A percentile compares a stretch with the other conserved stretches of the same genome.
Evolutionary conservation across 768 basidiomycete species (phyloP).

Genomic region (Exidia glandulosa): DNA sequence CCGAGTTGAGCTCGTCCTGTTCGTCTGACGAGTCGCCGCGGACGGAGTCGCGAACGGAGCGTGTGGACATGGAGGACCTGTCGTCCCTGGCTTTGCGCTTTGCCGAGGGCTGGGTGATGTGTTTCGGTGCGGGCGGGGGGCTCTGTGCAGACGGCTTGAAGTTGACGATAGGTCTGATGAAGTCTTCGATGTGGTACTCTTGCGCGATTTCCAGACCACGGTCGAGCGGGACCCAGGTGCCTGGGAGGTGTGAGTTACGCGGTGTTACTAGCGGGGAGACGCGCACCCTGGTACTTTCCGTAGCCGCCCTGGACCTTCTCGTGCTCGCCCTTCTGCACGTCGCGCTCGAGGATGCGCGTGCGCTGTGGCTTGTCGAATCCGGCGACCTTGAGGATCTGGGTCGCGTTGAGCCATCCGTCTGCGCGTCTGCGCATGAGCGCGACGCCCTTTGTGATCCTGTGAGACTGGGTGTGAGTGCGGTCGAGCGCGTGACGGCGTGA

Average conservation of each 20-base stretch:
- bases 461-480: constrained; percentile 25
- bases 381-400: constrained; percentile 96
- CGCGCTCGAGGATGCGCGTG: constrained; percentile 92
- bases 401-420: constrained; percentile 98
- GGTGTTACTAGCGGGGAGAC: neutral
- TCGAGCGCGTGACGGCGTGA: constrained; percentile 15
- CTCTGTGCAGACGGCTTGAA: constrained; percentile 74
- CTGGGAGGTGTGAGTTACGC: constrained; percentile 28
- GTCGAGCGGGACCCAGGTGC: constrained; percentile 97
- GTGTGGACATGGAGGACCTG: neutral
- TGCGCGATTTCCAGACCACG: constrained; percentile 75
- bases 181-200: constrained; percentile 84
- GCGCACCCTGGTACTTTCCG: constrained; percentile 94
- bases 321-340: constrained; percentile 97
- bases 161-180: constrained; percentile 88
- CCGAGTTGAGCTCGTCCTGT: neutral
- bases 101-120: constrained; percentile 35
- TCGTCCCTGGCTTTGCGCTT: neutral
- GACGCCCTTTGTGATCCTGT: constrained; percentile 88
- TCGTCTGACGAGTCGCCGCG: neutral
- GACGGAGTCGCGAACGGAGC: neutral
- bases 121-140: constrained; percentile 92
- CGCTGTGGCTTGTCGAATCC: constrained; percentile 99
- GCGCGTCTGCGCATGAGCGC: constrained; percentile 96
- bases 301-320: constrained; percentile 99